These are phyloP conservation scores for Saccharum officinarum DNA, from an alignment of 176 grass and related monocot species.

Conservation along the genomic window DNA sequence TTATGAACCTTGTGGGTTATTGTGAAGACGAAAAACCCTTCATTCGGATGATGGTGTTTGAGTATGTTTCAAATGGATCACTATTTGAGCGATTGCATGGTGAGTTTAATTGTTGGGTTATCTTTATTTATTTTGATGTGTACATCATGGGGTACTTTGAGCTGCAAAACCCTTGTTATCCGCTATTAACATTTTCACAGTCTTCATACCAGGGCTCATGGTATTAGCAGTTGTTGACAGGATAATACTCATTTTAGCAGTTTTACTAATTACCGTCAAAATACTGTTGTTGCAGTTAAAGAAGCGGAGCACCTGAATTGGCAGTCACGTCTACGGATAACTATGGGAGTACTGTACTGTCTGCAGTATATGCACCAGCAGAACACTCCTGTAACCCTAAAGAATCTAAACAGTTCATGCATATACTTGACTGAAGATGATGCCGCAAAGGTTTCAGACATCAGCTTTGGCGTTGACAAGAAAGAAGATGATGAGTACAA, in stretches of 20 bases:
- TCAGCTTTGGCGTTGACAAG: constrained; percentile 28
- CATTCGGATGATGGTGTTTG: constrained; percentile 86
- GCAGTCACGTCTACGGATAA: constrained; percentile 62
- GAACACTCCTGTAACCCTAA: constrained; percentile 48
- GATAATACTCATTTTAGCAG: background rate
- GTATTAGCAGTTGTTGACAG: constrained; percentile 8
- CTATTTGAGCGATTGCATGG: constrained; percentile 87
- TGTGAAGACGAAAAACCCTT: constrained; percentile 91
- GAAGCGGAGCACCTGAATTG: constrained; percentile 89
- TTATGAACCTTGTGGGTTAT: constrained; percentile 84
- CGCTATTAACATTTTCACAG: background rate
- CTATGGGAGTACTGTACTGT: constrained; percentile 80
- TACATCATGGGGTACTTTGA: no score
- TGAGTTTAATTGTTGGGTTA: no score
- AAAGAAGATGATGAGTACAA: constrained; percentile 39
- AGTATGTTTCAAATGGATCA: constrained; percentile 89
- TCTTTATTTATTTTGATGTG: no score
- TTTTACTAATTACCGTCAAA: background rate
- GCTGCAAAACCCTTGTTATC: background rate
- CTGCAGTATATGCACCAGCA: constrained; percentile 59
- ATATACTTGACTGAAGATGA: constrained; percentile 92
- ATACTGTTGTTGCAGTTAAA: constrained; percentile 63
- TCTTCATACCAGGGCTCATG: background rate
- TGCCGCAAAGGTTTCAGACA: constrained; percentile 69
- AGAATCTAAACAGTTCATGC: constrained; percentile 58